Conservation (phyloP, 2,329 filamentous ascomycete genomes). For the Nemania abortiva region DNA sequence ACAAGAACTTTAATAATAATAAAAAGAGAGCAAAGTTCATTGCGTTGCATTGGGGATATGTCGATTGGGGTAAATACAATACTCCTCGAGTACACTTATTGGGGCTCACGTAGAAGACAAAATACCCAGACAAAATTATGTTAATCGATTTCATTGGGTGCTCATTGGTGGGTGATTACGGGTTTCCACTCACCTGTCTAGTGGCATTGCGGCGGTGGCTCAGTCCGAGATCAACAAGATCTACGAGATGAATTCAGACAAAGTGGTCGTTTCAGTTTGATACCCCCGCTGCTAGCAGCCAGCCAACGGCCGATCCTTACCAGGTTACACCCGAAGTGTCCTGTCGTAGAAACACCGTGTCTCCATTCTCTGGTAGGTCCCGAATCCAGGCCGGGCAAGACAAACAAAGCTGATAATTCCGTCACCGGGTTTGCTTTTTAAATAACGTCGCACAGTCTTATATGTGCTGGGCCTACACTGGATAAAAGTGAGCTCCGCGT, state of each 20-base stretch:
- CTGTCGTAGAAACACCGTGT: background rate
- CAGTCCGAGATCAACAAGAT: constrained; percentile 37
- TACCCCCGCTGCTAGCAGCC: constrained; percentile 12
- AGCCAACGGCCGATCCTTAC: constrained; percentile 19
- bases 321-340: constrained; percentile 6
- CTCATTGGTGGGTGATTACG: background rate
- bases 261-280: constrained; percentile 33
- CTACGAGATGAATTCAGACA: constrained; percentile 28
- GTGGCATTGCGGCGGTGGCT: constrained; percentile 15
- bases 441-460: background rate
- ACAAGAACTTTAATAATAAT: background rate
- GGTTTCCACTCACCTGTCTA: background rate
- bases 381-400: background rate
- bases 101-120: background rate
- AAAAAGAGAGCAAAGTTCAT: background rate
- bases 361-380: constrained; percentile 6
- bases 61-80: background rate
- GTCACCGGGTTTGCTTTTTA: background rate
- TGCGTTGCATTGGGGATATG: background rate
- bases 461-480: too few relatives aligned
- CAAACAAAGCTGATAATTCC: constrained; percentile 2
- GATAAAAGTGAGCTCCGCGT: too few relatives aligned
- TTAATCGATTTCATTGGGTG: background rate
- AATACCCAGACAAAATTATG: background rate
- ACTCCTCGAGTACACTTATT: background rate